These are phyloP conservation scores for Pichia sporocuriosa DNA, from an alignment of 805 yeast species.

Conservation along the genomic window DNA sequence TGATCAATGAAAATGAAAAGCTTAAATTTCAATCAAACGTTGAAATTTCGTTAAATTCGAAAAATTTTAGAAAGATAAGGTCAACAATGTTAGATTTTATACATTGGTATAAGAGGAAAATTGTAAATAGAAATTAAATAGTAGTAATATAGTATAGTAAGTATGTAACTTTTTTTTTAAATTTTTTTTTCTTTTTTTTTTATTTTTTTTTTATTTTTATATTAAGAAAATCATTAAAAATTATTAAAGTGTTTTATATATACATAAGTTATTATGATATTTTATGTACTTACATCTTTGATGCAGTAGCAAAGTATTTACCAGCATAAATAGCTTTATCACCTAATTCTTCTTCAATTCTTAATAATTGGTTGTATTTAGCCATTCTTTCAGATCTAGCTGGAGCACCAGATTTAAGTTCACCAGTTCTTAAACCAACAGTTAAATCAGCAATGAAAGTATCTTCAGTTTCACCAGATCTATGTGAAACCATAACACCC, in stretches of 20 bases:
- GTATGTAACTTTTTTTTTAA: too few relatives aligned
- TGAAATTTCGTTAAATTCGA: conserved; percentile 53
- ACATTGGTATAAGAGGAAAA: conserved; percentile 75
- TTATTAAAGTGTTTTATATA: conserved; percentile 18
- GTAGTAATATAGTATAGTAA: background rate
- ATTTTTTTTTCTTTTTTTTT: too few relatives aligned
- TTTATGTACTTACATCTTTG: too few relatives aligned
- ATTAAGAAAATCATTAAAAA: background rate
- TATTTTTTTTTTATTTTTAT: too few relatives aligned
- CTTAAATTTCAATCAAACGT: conserved; percentile 52
- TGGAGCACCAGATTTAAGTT: conserved; percentile 99
- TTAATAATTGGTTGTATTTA: conserved; percentile 94
- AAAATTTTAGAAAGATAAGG: conserved; percentile 69
- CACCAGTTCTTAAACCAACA: conserved; percentile 98
- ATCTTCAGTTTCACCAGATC: conserved; percentile 99
- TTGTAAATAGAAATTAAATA: conserved; percentile 34
- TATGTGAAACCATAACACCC: conserved; percentile 99
- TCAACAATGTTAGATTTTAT: conserved; percentile 69
- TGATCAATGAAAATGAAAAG: conserved; percentile 63
- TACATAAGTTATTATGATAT: too few relatives aligned
- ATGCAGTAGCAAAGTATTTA: conserved; percentile 68
- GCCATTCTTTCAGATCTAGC: conserved; percentile 99
- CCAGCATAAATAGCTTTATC: conserved; percentile 97
- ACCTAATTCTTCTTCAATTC: conserved; percentile 98
- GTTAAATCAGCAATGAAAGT: conserved; percentile 95